phyloP scores from a whole-genome alignment of 106 monocot species.

The Allium cepa region DNA sequence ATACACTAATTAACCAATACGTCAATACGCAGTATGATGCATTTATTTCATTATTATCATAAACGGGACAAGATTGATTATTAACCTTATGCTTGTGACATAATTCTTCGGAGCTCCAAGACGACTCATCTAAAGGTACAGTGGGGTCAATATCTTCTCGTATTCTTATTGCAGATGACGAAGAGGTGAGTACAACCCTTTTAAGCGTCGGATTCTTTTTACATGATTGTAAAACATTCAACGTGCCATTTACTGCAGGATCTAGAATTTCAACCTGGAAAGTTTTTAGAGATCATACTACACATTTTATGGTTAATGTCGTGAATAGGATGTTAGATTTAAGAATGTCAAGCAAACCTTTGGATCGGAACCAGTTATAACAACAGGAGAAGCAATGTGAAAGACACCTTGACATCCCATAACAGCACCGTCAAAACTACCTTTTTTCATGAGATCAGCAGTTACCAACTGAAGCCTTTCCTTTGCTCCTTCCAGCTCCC shows the following conservation, averaged over 20 bases:
- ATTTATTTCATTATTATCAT: too few relatives aligned
- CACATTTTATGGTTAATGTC: too few relatives aligned
- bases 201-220: constrained; percentile 55
- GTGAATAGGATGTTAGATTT: too few relatives aligned
- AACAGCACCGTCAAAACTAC: constrained; percentile 75
- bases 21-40: constrained; percentile 67
- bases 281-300: neutral
- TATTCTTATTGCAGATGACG: constrained; percentile 45
- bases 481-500: constrained; percentile 68
- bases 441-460: constrained; percentile 67
- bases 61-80: too few relatives aligned
- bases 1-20: constrained; percentile 50
- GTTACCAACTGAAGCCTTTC: constrained; percentile 69
- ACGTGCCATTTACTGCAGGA: constrained; percentile 62
- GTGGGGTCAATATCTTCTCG: constrained; percentile 27
- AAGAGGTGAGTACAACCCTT: constrained; percentile 71
- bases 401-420: constrained; percentile 89
- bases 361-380: constrained; percentile 28
- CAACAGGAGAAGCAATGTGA: constrained; percentile 76
- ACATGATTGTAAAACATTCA: constrained; percentile 64
- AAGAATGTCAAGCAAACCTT: constrained; percentile 24
- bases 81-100: constrained; percentile 49
- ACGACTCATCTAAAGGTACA: constrained; percentile 45
- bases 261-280: constrained; percentile 55
- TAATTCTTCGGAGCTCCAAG: constrained; percentile 52